phyloP scores from a whole-genome alignment of 1,284 basidiomycete species.

The Marasmius tenuissimus region DNA sequence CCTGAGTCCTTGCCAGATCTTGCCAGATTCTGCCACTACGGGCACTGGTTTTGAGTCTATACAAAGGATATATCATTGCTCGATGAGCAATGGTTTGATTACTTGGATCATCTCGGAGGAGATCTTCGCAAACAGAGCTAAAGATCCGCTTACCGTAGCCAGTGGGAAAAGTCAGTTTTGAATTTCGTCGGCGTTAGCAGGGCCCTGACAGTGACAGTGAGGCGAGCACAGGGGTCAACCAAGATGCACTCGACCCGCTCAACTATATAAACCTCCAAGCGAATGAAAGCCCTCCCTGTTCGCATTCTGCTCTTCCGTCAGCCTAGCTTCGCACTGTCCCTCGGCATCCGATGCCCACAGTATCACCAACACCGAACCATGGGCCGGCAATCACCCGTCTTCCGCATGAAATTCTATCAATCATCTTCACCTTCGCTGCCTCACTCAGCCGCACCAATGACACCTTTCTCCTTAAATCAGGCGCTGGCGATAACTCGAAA shows the following conservation, averaged over 20 bases:
- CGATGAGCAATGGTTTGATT: too few species aligned
- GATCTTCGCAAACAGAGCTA: too few species aligned
- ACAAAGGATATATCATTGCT: too few species aligned
- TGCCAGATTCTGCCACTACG: too few species aligned
- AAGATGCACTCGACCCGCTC: not conserved
- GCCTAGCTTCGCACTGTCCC: not conserved
- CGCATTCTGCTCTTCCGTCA: not conserved
- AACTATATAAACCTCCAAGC: not conserved
- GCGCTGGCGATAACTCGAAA: conserved; percentile 36
- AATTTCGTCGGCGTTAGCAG: too few species aligned
- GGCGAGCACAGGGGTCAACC: not conserved
- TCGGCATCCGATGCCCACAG: not conserved
- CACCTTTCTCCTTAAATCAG: conserved; percentile 50
- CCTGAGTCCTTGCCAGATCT: too few species aligned
- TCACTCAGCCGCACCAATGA: not conserved
- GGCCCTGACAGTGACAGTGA: not conserved
- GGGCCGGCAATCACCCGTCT: not conserved
- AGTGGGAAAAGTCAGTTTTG: too few species aligned
- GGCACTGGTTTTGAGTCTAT: too few species aligned
- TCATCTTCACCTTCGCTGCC: not conserved
- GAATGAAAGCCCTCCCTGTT: not conserved
- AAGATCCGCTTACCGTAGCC: too few species aligned
- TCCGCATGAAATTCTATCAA: not conserved
- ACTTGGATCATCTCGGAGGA: too few species aligned
- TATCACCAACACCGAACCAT: not conserved